phyloP scores from a whole-genome alignment of 108 stramenopile genomes.

The Stephanodiscus minutulus region DNA sequence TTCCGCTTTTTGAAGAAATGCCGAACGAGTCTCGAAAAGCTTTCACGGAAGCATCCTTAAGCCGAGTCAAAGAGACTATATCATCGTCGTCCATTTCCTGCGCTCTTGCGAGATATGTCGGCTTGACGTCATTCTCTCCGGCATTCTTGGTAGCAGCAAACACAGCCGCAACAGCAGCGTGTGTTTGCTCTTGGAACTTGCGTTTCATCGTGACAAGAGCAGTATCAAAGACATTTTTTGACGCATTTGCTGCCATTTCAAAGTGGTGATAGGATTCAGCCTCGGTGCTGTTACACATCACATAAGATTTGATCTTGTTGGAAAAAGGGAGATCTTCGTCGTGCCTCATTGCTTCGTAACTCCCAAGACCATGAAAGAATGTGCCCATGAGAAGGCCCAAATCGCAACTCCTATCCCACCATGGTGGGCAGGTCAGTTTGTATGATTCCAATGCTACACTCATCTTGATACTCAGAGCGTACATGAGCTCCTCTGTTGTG shows the following conservation, averaged over 20 bases:
- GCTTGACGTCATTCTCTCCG: constrained; percentile 26
- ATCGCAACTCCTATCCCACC: constrained; percentile 89
- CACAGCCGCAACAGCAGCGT: constrained; percentile 79
- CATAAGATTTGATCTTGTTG: constrained; percentile 51
- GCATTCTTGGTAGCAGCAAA: constrained; percentile 56
- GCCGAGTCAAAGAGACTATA: constrained; percentile 35
- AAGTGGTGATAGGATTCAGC: constrained; percentile 57
- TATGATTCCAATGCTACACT: constrained; percentile 33
- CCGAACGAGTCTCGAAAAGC: constrained; percentile 38
- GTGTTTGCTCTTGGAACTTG: constrained; percentile 76
- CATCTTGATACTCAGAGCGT: constrained; percentile 46
- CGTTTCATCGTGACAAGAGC: constrained; percentile 69
- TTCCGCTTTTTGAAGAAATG: constrained; percentile 17
- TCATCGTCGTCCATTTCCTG: constrained; percentile 51
- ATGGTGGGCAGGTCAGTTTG: constrained; percentile 51
- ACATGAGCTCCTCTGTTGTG: constrained; percentile 73
- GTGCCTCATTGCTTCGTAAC: constrained; percentile 80
- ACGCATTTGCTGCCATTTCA: constrained; percentile 52
- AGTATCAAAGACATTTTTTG: constrained; percentile 64
- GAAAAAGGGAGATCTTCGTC: constrained; percentile 77
- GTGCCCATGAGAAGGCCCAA: constrained; percentile 78
- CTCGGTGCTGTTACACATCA: constrained; percentile 54
- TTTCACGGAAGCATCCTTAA: constrained; percentile 38
- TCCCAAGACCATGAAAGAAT: constrained; percentile 85
- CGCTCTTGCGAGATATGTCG: constrained; percentile 25